Percentiles rank a stretch among this genome's conserved stretches.
phyloP scores from a whole-genome alignment of 176 grass and related monocot genomes.

The Elymus sibiricus region DNA sequence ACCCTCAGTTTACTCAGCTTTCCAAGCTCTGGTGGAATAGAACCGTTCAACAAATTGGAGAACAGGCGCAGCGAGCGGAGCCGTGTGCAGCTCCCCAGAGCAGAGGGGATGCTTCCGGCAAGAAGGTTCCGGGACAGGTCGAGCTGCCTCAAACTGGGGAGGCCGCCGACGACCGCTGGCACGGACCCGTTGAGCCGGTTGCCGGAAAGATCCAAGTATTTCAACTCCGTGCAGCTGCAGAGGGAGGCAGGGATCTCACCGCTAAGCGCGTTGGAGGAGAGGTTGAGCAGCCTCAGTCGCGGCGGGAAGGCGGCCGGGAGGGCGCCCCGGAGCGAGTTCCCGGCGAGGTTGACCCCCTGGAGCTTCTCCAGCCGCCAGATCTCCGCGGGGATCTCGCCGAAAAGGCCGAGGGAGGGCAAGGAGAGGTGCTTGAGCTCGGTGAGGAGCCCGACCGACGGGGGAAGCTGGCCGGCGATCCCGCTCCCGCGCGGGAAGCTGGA shows the following conservation, averaged over 20 bases:
- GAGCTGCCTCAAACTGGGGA: slow-evolving; percentile 37
- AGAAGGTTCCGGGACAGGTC: slow-evolving; percentile 61
- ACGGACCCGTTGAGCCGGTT: slow-evolving; percentile 53
- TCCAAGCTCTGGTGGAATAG: slow-evolving; percentile 66
- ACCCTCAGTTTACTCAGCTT: slow-evolving; percentile 55
- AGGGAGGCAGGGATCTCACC: slow-evolving; percentile 64
- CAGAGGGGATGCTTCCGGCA: slow-evolving; percentile 48
- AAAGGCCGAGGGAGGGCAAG: slow-evolving; percentile 46
- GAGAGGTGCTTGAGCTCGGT: slow-evolving; percentile 58
- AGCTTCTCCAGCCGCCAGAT: slow-evolving; percentile 81
- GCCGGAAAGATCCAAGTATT: slow-evolving; percentile 67
- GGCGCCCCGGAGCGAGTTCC: slow-evolving; percentile 57
- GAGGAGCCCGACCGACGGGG: slow-evolving; percentile 44
- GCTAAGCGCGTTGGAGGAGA: slow-evolving; percentile 59
- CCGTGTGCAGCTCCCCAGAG: slow-evolving; percentile 52
- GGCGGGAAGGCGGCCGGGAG: slow-evolving; percentile 59
- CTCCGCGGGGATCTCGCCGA: slow-evolving; percentile 68
- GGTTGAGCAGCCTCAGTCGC: slow-evolving; percentile 46
- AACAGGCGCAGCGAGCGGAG: slow-evolving; percentile 57
- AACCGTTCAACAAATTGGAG: slow-evolving; percentile 67
- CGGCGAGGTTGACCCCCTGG: slow-evolving; percentile 57
- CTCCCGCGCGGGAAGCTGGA: slow-evolving; percentile 19
- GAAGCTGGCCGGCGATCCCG: slow-evolving; percentile 39
- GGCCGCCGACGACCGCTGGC: slow-evolving; percentile 30
- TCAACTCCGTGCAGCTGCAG: slow-evolving; percentile 41